Evolutionary conservation across 2,329 filamentous ascomycete species (phyloP).

Genomic region (Metarhizium anisopliae): DNA sequence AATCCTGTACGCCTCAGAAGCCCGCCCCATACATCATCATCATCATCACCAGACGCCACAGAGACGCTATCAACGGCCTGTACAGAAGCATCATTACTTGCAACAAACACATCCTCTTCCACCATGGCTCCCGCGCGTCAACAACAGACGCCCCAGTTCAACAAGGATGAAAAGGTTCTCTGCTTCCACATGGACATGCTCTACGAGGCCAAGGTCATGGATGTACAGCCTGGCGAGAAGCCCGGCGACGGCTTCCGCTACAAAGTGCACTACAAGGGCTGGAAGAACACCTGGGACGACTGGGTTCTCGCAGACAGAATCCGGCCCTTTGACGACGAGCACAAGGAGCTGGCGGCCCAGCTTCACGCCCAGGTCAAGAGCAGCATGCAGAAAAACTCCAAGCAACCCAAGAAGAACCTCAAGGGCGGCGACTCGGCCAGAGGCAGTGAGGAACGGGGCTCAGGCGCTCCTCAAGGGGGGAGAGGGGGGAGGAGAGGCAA

Average conservation of each 20-base stretch:
- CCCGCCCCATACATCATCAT: neutral
- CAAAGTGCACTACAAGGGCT: constrained; percentile 96
- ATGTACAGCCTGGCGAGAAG: constrained; percentile 62
- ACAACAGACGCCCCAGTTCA: constrained; percentile 37
- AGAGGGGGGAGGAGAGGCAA: constrained; percentile 66
- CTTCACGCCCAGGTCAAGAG: constrained; percentile 60
- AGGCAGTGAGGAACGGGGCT: constrained; percentile 70
- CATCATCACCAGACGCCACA: neutral
- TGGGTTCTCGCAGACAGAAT: constrained; percentile 93
- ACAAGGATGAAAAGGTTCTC: constrained; percentile 85
- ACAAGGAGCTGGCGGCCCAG: constrained; percentile 76
- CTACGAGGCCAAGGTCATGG: constrained; percentile 93
- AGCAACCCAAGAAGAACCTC: constrained; percentile 42
- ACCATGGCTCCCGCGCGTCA: constrained; percentile 34
- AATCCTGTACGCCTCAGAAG: no score
- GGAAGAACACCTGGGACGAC: constrained; percentile 99
- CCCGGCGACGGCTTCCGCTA: constrained; percentile 68
- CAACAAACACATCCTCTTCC: neutral
- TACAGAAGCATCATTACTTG: neutral
- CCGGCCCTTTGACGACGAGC: constrained; percentile 89
- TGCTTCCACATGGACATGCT: constrained; percentile 97
- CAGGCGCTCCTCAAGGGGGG: constrained; percentile 48
- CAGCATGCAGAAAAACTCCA: constrained; percentile 42
- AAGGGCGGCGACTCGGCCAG: constrained; percentile 43
- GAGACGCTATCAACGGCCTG: neutral